Conservation (phyloP, 2,329 filamentous ascomycete genomes). For the Lachnellula hyalina region DNA sequence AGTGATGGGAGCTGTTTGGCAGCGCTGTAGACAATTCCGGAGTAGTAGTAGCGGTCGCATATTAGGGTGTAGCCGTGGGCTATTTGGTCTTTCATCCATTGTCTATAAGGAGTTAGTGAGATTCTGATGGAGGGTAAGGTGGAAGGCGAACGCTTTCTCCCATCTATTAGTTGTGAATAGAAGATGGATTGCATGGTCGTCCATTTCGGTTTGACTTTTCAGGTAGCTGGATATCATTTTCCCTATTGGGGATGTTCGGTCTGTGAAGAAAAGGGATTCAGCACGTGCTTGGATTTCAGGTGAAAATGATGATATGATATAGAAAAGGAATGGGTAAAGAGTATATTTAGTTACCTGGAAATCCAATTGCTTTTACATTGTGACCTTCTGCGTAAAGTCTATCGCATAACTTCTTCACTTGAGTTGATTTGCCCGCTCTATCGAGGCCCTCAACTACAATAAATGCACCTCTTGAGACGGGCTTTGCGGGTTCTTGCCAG, state of each 20-base stretch:
- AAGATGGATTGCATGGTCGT: conserved; percentile 68
- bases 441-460: conserved; percentile 70
- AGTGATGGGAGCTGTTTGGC: conserved; percentile 74
- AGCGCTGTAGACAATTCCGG: conserved; percentile 86
- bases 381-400: conserved; percentile 46
- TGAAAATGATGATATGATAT: too few relatives aligned
- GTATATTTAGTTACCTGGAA: conserved; percentile 49
- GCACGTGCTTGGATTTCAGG: too few relatives aligned
- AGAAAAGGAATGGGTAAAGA: not conserved
- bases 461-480: conserved; percentile 48
- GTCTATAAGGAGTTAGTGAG: conserved; percentile 31
- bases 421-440: conserved; percentile 67
- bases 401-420: conserved; percentile 54
- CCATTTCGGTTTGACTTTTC: conserved; percentile 51
- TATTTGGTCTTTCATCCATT: conserved; percentile 50
- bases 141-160: conserved; percentile 41
- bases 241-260: conserved; percentile 62
- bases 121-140: not conserved
- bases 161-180: conserved; percentile 70
- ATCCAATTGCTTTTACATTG: conserved; percentile 54
- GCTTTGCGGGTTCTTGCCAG: conserved; percentile 24
- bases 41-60: conserved; percentile 92
- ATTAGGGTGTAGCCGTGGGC: conserved; percentile 67
- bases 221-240: conserved; percentile 65
- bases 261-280: conserved; percentile 32